Percentiles rank a stretch among this genome's conserved stretches.
Conservation (phyloP, 75 land plant genomes). For the Picea glauca region DNA sequence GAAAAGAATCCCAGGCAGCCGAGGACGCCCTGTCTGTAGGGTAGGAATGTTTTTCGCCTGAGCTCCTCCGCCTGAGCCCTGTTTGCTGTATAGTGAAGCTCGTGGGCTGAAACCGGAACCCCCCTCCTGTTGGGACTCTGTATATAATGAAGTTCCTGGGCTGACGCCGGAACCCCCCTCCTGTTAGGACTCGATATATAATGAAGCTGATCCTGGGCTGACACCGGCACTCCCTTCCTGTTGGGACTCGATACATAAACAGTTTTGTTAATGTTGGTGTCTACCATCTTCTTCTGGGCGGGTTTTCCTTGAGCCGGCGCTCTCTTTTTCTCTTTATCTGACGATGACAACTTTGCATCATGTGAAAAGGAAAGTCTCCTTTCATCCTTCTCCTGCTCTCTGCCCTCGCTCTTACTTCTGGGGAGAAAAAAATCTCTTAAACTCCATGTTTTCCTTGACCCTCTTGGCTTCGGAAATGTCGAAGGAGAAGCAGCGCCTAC, state of each 20-base stretch:
- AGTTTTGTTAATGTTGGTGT: not conserved
- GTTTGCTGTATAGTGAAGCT: slow-evolving; percentile 59
- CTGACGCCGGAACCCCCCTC: too few relatives aligned
- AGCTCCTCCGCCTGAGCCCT: slow-evolving; percentile 68
- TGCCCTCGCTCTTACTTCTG: slow-evolving; percentile 61
- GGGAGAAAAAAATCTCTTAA: slow-evolving; percentile 37
- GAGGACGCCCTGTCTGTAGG: slow-evolving; percentile 67
- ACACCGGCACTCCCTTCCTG: slow-evolving; percentile 11
- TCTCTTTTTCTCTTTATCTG: not conserved
- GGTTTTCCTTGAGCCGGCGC: not conserved
- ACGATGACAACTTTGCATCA: slow-evolving; percentile 5
- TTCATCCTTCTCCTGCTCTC: slow-evolving; percentile 23
- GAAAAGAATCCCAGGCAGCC: slow-evolving; percentile 77
- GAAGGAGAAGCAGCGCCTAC: slow-evolving; percentile 35
- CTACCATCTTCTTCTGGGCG: not conserved
- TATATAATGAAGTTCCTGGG: slow-evolving; percentile 45
- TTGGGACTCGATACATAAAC: too few relatives aligned
- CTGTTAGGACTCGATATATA: not conserved
- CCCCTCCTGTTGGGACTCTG: slow-evolving; percentile 22
- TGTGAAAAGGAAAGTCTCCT: slow-evolving; percentile 30
- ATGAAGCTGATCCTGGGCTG: slow-evolving; percentile 3
- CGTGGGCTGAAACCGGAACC: slow-evolving; percentile 45
- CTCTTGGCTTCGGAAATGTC: slow-evolving; percentile 28
- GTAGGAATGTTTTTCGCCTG: slow-evolving; percentile 40
- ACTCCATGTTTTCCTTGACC: slow-evolving; percentile 28